Evolutionary conservation across 1,284 basidiomycete genomes (phyloP).

Genomic region (Cryptococcus sp.): DNA sequence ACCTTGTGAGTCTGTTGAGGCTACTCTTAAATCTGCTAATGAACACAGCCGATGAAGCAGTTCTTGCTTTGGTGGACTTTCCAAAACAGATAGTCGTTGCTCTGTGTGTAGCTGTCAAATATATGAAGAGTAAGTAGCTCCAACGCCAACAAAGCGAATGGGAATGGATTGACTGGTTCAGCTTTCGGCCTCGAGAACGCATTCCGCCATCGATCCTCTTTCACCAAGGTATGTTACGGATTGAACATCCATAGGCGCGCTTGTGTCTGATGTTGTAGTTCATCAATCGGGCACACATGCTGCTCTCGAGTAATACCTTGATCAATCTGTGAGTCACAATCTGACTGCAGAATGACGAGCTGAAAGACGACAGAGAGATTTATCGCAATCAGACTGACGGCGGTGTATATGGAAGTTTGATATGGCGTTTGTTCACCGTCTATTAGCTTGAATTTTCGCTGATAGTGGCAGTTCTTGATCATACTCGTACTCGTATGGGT

Average conservation of each 20-base stretch:
- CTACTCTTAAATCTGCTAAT: conserved; percentile 3
- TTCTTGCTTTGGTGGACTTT: conserved; percentile 59
- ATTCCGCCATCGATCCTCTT: conserved; percentile 69
- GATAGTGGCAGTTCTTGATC: conserved; percentile 60
- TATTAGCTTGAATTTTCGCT: conserved; percentile 11
- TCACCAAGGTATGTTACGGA: conserved; percentile 51
- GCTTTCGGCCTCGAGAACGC: conserved; percentile 71
- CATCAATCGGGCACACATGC: conserved; percentile 74
- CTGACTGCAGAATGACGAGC: not conserved
- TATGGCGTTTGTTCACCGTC: conserved; percentile 63
- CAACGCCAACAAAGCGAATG: not conserved
- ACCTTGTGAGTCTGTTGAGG: conserved; percentile 15
- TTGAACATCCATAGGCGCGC: not conserved
- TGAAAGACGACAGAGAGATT: conserved; percentile 59
- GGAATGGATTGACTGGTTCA: conserved; percentile 1
- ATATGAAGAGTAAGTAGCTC: conserved; percentile 55
- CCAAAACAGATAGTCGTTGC: conserved; percentile 61
- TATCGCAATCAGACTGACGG: conserved; percentile 82
- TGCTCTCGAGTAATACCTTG: conserved; percentile 81
- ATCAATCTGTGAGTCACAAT: conserved; percentile 62
- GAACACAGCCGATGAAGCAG: conserved; percentile 28
- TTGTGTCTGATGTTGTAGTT: conserved; percentile 53
- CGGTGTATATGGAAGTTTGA: conserved; percentile 67
- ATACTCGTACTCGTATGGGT: conserved; percentile 83
- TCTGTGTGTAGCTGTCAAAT: conserved; percentile 68